Percentiles rank a stretch among this genome's conserved stretches.
phyloP scores from a whole-genome alignment of 2,329 filamentous ascomycete species.

The Coniosporium tulheliwenetii region DNA sequence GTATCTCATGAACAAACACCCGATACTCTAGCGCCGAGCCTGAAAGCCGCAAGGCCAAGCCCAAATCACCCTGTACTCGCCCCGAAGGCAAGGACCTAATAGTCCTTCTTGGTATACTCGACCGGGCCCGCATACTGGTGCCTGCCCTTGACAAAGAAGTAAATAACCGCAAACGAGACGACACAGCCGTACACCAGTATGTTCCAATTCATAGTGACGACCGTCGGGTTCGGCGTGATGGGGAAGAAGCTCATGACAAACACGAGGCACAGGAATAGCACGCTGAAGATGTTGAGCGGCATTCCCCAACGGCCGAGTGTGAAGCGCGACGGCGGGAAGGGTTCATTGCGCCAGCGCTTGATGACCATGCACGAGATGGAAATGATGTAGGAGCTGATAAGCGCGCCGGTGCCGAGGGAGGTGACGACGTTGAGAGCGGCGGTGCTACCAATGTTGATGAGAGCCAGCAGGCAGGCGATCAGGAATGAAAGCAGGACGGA shows the following conservation, averaged over 20 bases:
- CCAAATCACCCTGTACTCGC: too few relatives aligned
- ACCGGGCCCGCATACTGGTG: slow-evolving; percentile 9
- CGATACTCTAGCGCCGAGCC: too few relatives aligned
- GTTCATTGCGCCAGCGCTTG: slow-evolving; percentile 10
- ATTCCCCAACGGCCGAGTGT: slow-evolving; percentile 8
- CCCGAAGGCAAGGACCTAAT: too few relatives aligned
- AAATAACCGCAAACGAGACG: slow-evolving; percentile 5
- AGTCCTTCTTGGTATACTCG: slow-evolving; percentile 5
- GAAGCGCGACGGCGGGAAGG: slow-evolving; percentile 10
- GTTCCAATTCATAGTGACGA: slow-evolving; percentile 14
- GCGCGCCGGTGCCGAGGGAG: slow-evolving; percentile 7
- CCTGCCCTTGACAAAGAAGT: slow-evolving; percentile 5
- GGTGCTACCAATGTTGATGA: slow-evolving; percentile 10
- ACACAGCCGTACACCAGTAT: slow-evolving; percentile 10
- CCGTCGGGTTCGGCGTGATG: slow-evolving; percentile 9
- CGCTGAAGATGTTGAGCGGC: slow-evolving; percentile 8
- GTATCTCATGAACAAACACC: too few relatives aligned
- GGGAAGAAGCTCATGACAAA: slow-evolving; percentile 33
- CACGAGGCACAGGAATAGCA: slow-evolving; percentile 13
- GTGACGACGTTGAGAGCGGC: slow-evolving; percentile 8
- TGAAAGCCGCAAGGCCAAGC: too few relatives aligned
- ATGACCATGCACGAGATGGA: slow-evolving; percentile 11
- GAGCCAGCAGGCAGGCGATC: slow-evolving; percentile 6
- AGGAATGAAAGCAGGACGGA: slow-evolving; percentile 7
- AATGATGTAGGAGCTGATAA: slow-evolving; percentile 11